A percentile compares a stretch with the other conserved stretches of the same genome.
Conservation (phyloP, 345 rosid genomes). For the Reutealis trisperma region DNA sequence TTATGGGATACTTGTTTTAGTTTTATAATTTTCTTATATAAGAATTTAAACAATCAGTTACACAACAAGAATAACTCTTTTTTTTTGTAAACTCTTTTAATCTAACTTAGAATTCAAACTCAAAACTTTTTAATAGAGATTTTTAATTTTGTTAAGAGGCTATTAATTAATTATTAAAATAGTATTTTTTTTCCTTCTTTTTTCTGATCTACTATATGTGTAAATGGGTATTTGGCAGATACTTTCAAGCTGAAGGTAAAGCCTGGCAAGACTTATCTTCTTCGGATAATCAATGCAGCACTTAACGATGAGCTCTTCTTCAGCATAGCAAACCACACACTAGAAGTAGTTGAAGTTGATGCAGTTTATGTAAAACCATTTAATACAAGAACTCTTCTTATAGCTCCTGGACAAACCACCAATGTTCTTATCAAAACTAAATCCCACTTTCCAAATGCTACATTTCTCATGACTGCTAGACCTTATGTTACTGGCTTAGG, state of each 20-base stretch:
- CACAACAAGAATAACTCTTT: too few relatives aligned
- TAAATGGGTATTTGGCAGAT: constrained; percentile 8
- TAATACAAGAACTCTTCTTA: constrained; percentile 8
- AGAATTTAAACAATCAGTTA: too few relatives aligned
- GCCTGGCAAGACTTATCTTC: constrained; percentile 19
- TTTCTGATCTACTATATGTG: too few relatives aligned
- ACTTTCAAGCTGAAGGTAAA: constrained; percentile 22
- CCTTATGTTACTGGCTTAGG: constrained; percentile 20
- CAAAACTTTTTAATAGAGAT: too few relatives aligned
- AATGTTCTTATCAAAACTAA: constrained; percentile 19
- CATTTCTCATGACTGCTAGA: constrained; percentile 19
- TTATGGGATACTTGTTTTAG: too few relatives aligned
- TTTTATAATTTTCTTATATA: too few relatives aligned
- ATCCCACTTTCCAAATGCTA: background rate
- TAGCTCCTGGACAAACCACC: constrained; percentile 17
- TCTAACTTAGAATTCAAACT: too few relatives aligned
- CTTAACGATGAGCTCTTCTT: constrained; percentile 24
- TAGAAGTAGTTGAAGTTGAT: constrained; percentile 13
- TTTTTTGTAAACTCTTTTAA: too few relatives aligned
- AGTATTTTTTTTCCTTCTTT: too few relatives aligned
- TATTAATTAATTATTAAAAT: too few relatives aligned
- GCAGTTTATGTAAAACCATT: constrained; percentile 22
- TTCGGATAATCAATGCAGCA: constrained; percentile 21
- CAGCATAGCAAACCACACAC: constrained; percentile 15
- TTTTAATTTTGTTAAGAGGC: too few relatives aligned